These are phyloP conservation scores for Penicillium odoratum DNA, from an alignment of 495 filamentous ascomycete genomes.

Conservation along the genomic window DNA sequence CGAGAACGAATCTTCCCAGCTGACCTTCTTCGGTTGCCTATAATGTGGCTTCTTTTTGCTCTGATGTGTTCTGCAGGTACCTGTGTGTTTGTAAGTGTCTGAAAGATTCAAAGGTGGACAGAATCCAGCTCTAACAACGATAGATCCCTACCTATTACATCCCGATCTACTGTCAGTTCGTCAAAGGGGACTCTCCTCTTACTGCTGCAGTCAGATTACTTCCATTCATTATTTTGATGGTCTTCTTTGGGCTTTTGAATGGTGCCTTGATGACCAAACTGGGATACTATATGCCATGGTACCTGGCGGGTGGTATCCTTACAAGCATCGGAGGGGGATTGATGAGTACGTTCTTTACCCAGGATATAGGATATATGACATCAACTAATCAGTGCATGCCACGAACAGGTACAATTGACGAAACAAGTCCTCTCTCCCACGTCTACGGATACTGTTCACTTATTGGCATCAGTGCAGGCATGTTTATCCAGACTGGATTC, in stretches of 20 bases:
- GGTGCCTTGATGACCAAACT: slow-evolving; percentile 52
- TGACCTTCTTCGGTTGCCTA: slow-evolving; percentile 33
- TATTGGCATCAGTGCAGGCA: slow-evolving; percentile 53
- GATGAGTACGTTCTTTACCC: slow-evolving; percentile 36
- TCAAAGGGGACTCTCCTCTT: slow-evolving; percentile 47
- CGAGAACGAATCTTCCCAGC: slow-evolving; percentile 54
- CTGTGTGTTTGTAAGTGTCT: slow-evolving; percentile 18
- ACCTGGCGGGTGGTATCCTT: slow-evolving; percentile 48
- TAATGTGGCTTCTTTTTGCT: slow-evolving; percentile 38
- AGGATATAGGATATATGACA: background rate
- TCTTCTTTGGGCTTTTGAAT: slow-evolving; percentile 46
- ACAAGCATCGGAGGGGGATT: slow-evolving; percentile 51
- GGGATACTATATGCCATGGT: slow-evolving; percentile 62
- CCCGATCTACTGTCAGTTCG: slow-evolving; percentile 64
- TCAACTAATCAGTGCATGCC: background rate
- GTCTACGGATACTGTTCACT: slow-evolving; percentile 37
- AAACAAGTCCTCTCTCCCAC: background rate
- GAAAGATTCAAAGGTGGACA: background rate
- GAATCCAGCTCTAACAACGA: background rate
- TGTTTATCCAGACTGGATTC: slow-evolving; percentile 52
- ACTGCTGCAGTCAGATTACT: slow-evolving; percentile 56
- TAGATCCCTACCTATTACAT: slow-evolving; percentile 33
- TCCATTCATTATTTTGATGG: slow-evolving; percentile 54
- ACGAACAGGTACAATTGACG: slow-evolving; percentile 12
- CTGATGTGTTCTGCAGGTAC: slow-evolving; percentile 18